These are phyloP conservation scores for Termitomyces eurrhizus DNA, from an alignment of 768 basidiomycete genomes.

Conservation along the genomic window DNA sequence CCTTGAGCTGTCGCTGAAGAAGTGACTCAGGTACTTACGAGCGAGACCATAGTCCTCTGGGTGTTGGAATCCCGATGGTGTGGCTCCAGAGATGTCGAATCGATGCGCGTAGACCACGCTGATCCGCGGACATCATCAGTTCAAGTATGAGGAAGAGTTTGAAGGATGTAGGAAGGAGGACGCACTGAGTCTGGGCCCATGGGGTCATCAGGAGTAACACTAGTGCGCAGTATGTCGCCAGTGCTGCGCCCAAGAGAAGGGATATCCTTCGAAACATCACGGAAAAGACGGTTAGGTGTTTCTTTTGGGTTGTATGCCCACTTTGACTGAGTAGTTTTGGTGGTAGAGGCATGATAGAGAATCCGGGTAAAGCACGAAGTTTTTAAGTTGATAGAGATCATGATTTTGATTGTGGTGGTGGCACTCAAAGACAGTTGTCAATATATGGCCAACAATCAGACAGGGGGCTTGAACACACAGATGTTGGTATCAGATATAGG, in stretches of 20 bases:
- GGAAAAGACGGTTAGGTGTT: background rate
- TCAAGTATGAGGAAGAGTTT: no score
- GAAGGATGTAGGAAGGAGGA: background rate
- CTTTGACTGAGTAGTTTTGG: background rate
- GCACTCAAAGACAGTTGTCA: background rate
- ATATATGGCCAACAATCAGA: background rate
- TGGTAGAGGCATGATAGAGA: background rate
- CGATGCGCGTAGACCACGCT: conserved; percentile 38
- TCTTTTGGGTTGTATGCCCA: background rate
- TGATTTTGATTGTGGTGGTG: background rate
- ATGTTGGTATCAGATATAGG: no score
- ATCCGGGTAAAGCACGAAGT: background rate
- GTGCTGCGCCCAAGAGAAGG: background rate
- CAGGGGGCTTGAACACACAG: background rate
- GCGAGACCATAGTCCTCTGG: conserved; percentile 40
- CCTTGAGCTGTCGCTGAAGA: no score
- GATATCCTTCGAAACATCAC: background rate
- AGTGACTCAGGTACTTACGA: conserved; percentile 24
- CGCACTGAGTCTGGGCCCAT: conserved; percentile 35
- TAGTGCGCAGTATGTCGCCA: conserved; percentile 17
- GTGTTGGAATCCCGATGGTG: conserved; percentile 28
- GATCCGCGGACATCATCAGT: background rate
- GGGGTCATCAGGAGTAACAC: conserved; percentile 34
- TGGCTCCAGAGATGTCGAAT: conserved; percentile 30
- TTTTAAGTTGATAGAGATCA: background rate